Base-by-base conservation (phyloP, 139 green algal genomes). In the Haematococcus lacustris region DNA sequence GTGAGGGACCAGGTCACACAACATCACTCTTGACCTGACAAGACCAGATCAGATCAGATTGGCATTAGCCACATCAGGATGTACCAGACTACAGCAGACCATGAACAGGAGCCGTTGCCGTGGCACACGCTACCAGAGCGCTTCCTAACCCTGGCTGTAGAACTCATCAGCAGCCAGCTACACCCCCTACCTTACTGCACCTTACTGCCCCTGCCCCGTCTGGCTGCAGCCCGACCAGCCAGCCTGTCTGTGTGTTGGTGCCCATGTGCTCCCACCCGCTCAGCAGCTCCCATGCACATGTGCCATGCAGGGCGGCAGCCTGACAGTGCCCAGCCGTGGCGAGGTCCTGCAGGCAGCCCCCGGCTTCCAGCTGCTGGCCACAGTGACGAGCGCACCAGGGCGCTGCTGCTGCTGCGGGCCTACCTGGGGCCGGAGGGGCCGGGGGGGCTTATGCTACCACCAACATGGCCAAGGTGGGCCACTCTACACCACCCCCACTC, bases 361-460 rank as follows among this genome's bases (percentile, higher is more conserved):
- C 0, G 89, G 88, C 33, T 97, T 97, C 69, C 89, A 94, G 74
- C 78, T 97, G 13, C 77, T 97, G 21, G 89, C 85, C 1, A 95
- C 93, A 13, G 73, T 95, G 39, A 93, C 86, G 17, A 84, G 65
- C 40, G 50, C 80, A 1, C 77, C 84, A n/a, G n/a, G n/a, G n/a
- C n/a, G n/a, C n/a, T n/a, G n/a, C n/a, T n/a, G 57, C 62, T 50
- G 77, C 80, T 17, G 79, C 80, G 50, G 80, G 57, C 21, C 13
- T 5, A n/a, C 9, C 5, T 13, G 62, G 65, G 17, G 40, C 51
- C 37, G 35, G 50, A 13, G 68, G 34, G 21, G 66, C 69, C 50
- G 72, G 62, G 6, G 78, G 75, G 26, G 78, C 82, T 9, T 87
- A 87, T 68, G 82, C 74, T 9, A 77, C 71, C 32, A 78, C 73